A percentile compares a stretch with the other conserved stretches of the same genome.
Evolutionary conservation across 805 yeast genomes (phyloP).

Genomic region (Phaffomyces antillensis): DNA sequence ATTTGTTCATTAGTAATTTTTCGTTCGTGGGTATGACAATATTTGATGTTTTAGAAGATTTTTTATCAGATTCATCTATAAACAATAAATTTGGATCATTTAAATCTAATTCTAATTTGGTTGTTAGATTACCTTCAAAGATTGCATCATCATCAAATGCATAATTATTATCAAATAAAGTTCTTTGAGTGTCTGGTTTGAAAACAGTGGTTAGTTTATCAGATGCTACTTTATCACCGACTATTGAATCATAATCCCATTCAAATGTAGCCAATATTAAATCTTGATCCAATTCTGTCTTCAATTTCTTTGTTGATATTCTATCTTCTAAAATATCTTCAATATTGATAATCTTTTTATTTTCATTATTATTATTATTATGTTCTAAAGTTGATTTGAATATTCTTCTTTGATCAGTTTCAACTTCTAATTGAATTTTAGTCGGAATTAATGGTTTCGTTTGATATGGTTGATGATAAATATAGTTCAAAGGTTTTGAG

Average conservation of each 20-base stretch:
- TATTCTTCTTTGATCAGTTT: conserved; percentile 48
- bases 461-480: conserved; percentile 33
- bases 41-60: conserved; percentile 8
- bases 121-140: conserved; percentile 55
- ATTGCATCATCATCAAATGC: conserved; percentile 62
- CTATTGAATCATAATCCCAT: conserved; percentile 66
- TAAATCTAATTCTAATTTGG: conserved; percentile 58
- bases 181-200: conserved; percentile 4
- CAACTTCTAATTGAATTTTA: conserved; percentile 52
- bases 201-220: not conserved
- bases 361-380: conserved; percentile 2
- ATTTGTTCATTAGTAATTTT: conserved; percentile 48
- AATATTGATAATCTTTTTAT: conserved; percentile 12
- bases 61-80: conserved; percentile 35
- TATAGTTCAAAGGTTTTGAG: conserved; percentile 50
- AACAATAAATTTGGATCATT: conserved; percentile 81
- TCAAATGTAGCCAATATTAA: conserved; percentile 63
- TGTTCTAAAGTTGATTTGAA: conserved; percentile 33
- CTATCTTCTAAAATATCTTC: conserved; percentile 13
- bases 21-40: conserved; percentile 45
- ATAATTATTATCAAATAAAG: conserved; percentile 17
- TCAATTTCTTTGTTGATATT: conserved; percentile 11
- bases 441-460: conserved; percentile 43
- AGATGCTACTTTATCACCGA: conserved; percentile 32
- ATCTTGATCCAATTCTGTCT: conserved; percentile 34